These are phyloP conservation scores for Albifimbria verrucaria DNA, from an alignment of 2,329 filamentous ascomycete species.

Conservation along the genomic window DNA sequence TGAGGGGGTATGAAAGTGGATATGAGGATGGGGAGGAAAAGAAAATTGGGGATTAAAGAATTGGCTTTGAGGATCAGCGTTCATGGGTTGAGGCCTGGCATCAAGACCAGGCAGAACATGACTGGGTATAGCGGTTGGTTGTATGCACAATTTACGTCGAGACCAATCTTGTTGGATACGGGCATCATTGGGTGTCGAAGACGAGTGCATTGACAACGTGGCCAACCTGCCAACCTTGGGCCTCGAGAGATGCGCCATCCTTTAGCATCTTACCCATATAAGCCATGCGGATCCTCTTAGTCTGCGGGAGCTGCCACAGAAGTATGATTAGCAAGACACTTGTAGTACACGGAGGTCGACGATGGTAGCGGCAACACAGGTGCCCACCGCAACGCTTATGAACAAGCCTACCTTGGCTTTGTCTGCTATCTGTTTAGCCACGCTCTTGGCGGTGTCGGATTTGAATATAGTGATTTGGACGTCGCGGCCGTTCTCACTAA, in stretches of 20 bases:
- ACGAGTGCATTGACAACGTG: slow-evolving; percentile 77
- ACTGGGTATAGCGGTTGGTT: no score
- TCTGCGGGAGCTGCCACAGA: slow-evolving; percentile 48
- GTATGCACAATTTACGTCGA: no score
- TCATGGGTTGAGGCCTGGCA: no score
- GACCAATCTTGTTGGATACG: no score
- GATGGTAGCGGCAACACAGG: no score
- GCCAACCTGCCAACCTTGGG: slow-evolving; percentile 72
- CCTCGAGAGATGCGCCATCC: slow-evolving; percentile 60
- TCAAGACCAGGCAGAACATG: no score
- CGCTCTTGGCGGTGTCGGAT: slow-evolving; percentile 59
- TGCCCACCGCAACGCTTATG: no score
- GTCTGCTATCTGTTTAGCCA: slow-evolving; percentile 61
- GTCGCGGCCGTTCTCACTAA: slow-evolving; percentile 67
- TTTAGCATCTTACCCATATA: slow-evolving; percentile 80
- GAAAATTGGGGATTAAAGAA: no score
- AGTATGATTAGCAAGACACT: not conserved
- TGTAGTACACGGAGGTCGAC: not conserved
- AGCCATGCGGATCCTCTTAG: slow-evolving; percentile 64
- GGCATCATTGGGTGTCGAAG: slow-evolving; percentile 44
- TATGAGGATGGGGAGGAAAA: no score
- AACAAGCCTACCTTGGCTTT: slow-evolving; percentile 56
- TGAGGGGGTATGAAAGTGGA: no score
- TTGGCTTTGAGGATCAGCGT: no score
- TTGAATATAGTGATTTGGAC: slow-evolving; percentile 55